phyloP scores from a whole-genome alignment of 139 green algal genomes.

The Picocystis salinarum region DNA sequence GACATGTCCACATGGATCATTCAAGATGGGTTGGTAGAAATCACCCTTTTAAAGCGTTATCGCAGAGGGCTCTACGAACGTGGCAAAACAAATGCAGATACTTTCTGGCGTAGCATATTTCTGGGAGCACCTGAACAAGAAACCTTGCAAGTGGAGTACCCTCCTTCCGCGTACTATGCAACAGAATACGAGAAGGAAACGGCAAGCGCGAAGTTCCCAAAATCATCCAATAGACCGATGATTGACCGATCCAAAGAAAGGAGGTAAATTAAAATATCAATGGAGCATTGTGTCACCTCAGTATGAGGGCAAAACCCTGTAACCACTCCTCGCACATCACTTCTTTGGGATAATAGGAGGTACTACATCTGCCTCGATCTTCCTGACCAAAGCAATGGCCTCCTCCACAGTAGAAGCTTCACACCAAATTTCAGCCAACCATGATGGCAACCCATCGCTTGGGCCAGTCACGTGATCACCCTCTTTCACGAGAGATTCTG shows the following conservation, averaged over 20 bases:
- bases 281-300: no score
- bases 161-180: no score
- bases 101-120: slow-evolving; percentile 56
- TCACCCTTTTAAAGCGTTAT: slow-evolving; percentile 56
- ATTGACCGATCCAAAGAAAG: no score
- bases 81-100: slow-evolving; percentile 47
- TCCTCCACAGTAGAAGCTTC: slow-evolving; percentile 26
- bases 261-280: no score
- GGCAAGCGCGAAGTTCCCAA: no score
- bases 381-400: slow-evolving; percentile 41
- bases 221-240: no score
- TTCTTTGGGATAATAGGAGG: slow-evolving; percentile 11
- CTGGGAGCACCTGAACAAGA: no score
- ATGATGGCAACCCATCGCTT: slow-evolving; percentile 67
- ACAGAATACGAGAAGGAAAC: no score
- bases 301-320: no score
- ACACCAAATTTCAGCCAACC: slow-evolving; percentile 36
- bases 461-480: slow-evolving; percentile 17
- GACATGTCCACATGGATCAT: slow-evolving; percentile 4
- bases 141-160: no score
- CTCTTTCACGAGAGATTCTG: slow-evolving; percentile 34
- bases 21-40: slow-evolving; percentile 46
- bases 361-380: slow-evolving; percentile 24
- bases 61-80: slow-evolving; percentile 48
- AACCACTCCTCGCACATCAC: no score